A percentile compares a stretch with the other conserved stretches of the same genome.
These are phyloP conservation scores for Hypoxylon sp. DNA, from an alignment of 2,329 filamentous ascomycete genomes.

Conservation along the genomic window DNA sequence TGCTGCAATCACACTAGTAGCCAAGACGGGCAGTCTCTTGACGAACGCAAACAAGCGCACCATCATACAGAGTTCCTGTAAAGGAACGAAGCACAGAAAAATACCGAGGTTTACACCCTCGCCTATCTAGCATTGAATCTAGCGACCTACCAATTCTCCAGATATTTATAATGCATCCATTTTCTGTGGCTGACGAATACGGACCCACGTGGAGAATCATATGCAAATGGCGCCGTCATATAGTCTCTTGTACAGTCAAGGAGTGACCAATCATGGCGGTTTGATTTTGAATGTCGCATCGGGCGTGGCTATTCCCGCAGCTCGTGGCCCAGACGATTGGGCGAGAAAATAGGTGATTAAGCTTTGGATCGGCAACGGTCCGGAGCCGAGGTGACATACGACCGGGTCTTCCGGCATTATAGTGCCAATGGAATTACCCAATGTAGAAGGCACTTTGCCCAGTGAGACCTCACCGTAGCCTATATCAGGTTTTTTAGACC, in stretches of 20 bases:
- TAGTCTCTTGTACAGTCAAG: constrained; percentile 12
- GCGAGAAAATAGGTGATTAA: constrained; percentile 21
- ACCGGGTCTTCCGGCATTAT: constrained; percentile 25
- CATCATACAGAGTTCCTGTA: constrained; percentile 45
- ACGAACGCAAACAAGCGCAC: constrained; percentile 42
- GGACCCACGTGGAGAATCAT: constrained; percentile 32
- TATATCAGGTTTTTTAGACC: background rate
- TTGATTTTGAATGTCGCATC: constrained; percentile 22
- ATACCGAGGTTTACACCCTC: constrained; percentile 18
- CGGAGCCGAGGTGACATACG: constrained; percentile 25
- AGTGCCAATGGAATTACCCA: constrained; percentile 26
- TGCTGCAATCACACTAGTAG: constrained; percentile 47
- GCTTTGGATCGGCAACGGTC: constrained; percentile 8
- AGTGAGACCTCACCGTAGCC: constrained; percentile 3
- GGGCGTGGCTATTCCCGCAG: constrained; percentile 24
- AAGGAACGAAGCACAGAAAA: constrained; percentile 19
- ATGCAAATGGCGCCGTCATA: constrained; percentile 18
- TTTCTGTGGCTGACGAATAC: constrained; percentile 34
- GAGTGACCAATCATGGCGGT: constrained; percentile 22
- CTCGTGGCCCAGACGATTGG: constrained; percentile 50
- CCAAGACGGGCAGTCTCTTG: constrained; percentile 51
- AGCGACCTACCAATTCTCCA: constrained; percentile 11
- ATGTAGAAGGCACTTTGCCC: constrained; percentile 30
- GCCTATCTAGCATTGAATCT: constrained; percentile 8
- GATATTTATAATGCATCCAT: constrained; percentile 42